Base-by-base conservation (phyloP, 495 filamentous ascomycete genomes). In the Choiromyces venosus region DNA sequence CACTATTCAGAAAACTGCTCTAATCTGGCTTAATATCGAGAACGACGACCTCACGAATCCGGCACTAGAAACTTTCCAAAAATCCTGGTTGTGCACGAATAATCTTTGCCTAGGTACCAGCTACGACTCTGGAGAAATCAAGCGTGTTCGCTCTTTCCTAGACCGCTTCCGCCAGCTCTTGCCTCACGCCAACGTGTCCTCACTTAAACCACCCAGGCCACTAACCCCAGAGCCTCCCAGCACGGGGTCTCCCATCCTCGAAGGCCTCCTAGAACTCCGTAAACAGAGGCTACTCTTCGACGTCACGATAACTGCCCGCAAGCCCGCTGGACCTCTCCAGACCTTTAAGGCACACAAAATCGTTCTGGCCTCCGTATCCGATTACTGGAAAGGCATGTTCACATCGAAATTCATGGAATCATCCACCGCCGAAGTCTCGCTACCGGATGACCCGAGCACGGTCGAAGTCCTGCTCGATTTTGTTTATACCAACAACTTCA, bases 11-110 rank as follows among this genome's bases (percentile, higher is more conserved):
- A 56, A 77, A 29, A 42, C 16, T 37, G 70, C 70, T 19, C 33
- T 66, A 52, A 80, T 80, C 19, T 80, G 78, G 78, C 71, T 80
- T 36, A 80, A 80, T 38, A 67, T 74, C n/a, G 68, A 80, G 35
- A 64, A 40, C 39, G 56, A 68, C 29, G 71, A 72, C 66, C 16
- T 46, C 5, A 19, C 1, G 9, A 29, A 10, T 4, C 66, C 77
- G n/a, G 38, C 39, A n/a, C 38, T 39, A 29, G 36, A 52, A 25
- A 75, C 25, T 5, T 77, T 80, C 33, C 46, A 37, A 33, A 61
- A 64, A 0, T 70, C 78, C 44, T 80, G 78, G 78, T 67, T 37
- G 56, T 80, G 78, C 35, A 72, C 64, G 19, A 69, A 64, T n/a
- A 37, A 66, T n/a, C 70, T 80, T 25, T 79, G 77, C 37, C 65